Evolutionary conservation across 2,329 filamentous ascomycete genomes (phyloP).

Genomic region (Rutstroemia sp.): DNA sequence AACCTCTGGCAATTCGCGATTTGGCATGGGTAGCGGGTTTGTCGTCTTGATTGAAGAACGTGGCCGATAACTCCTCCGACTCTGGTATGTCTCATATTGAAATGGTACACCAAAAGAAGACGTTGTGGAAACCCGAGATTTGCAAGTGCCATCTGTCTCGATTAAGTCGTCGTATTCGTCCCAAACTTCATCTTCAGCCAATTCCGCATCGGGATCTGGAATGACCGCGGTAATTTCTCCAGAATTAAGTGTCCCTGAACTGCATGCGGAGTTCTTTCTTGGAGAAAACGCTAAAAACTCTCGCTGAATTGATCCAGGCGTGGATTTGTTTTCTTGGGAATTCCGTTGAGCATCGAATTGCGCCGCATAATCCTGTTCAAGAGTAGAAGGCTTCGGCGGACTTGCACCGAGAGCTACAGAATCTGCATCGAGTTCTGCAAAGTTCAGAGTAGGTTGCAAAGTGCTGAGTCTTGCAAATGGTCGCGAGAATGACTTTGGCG

Average conservation of each 20-base stretch:
- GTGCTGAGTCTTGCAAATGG: conserved; percentile 60
- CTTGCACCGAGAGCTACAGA: conserved; percentile 44
- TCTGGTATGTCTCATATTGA: conserved; percentile 44
- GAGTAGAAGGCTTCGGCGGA: conserved; percentile 21
- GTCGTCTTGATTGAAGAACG: too few relatives aligned
- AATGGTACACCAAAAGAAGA: conserved; percentile 51
- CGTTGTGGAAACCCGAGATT: conserved; percentile 41
- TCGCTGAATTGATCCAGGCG: conserved; percentile 15
- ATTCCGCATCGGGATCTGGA: conserved; percentile 52
- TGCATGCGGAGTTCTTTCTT: conserved; percentile 59
- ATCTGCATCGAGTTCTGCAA: conserved; percentile 29
- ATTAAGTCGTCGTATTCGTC: conserved; percentile 89
- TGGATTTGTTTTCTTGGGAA: conserved; percentile 16
- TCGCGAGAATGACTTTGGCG: conserved; percentile 76
- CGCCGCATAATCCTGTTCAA: conserved; percentile 10
- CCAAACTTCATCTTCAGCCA: conserved; percentile 91
- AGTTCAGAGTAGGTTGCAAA: conserved; percentile 30
- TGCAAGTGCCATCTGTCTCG: conserved; percentile 49
- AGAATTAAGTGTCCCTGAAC: conserved; percentile 52
- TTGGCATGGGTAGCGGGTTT: not conserved
- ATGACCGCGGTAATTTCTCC: conserved; percentile 59
- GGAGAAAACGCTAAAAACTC: conserved; percentile 69
- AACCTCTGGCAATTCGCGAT: conserved; percentile 6
- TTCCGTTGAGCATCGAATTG: conserved; percentile 13
- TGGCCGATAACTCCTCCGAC: not conserved